A percentile compares a stretch with the other conserved stretches of the same genome.
Evolutionary conservation across 2,329 filamentous ascomycete species (phyloP).

Genomic region (Acephala macrosclerotiorum): DNA sequence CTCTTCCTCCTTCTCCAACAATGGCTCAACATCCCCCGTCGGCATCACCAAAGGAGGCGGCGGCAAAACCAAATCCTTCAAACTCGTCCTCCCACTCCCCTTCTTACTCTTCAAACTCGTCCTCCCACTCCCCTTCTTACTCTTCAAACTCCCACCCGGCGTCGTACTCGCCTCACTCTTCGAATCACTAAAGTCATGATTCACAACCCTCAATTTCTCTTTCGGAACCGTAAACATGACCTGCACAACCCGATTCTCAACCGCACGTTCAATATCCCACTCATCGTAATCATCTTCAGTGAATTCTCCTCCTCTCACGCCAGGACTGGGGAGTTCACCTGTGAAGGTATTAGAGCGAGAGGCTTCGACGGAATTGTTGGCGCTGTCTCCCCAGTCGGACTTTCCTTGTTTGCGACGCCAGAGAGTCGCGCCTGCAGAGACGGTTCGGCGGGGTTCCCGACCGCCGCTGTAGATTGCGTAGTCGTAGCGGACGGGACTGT

Average conservation of each 20-base stretch:
- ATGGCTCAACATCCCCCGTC: not conserved
- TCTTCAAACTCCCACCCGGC: slow-evolving; percentile 44
- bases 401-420: slow-evolving; percentile 58
- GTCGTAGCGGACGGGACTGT: slow-evolving; percentile 38
- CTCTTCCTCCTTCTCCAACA: slow-evolving; percentile 7
- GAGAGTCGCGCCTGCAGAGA: slow-evolving; percentile 55
- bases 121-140: slow-evolving; percentile 35
- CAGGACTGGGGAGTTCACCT: slow-evolving; percentile 11
- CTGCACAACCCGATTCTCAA: slow-evolving; percentile 76
- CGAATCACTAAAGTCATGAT: slow-evolving; percentile 66
- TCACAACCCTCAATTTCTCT: slow-evolving; percentile 87
- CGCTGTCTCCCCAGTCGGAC: slow-evolving; percentile 56
- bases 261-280: slow-evolving; percentile 79
- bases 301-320: slow-evolving; percentile 29
- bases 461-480: slow-evolving; percentile 20
- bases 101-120: slow-evolving; percentile 38
- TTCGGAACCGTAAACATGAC: slow-evolving; percentile 95
- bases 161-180: slow-evolving; percentile 43
- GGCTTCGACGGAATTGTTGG: slow-evolving; percentile 4
- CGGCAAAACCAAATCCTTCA: slow-evolving; percentile 15
- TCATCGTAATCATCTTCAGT: slow-evolving; percentile 54
- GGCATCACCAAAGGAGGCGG: slow-evolving; percentile 1
- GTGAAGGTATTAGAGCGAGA: slow-evolving; percentile 36
- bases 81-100: slow-evolving; percentile 33
- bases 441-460: slow-evolving; percentile 50